Percentiles rank a stretch among this genome's conserved stretches.
Evolutionary conservation across 2,329 filamentous ascomycete genomes (phyloP).

Genomic region (Trichoderma simmonsii): DNA sequence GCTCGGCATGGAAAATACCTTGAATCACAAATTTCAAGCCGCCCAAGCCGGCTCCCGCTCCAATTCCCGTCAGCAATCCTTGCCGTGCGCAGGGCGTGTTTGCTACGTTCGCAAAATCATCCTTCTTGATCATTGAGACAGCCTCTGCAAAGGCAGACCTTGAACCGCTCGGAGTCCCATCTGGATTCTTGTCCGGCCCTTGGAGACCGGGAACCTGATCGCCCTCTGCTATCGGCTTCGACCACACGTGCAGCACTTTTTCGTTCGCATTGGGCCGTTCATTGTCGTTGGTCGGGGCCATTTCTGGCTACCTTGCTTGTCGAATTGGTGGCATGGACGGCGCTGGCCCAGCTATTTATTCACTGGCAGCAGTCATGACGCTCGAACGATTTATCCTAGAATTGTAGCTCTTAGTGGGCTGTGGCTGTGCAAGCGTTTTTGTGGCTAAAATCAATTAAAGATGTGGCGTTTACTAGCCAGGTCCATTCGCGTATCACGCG

Average conservation of each 20-base stretch:
- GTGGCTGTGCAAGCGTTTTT: slow-evolving; percentile 11
- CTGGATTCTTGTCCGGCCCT: slow-evolving; percentile 12
- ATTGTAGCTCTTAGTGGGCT: neutral
- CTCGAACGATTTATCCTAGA: slow-evolving; percentile 4
- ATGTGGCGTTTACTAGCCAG: slow-evolving; percentile 24
- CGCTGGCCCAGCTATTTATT: neutral
- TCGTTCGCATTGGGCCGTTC: slow-evolving; percentile 26
- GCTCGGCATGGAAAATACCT: slow-evolving; percentile 50
- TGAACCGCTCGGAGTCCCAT: slow-evolving; percentile 19
- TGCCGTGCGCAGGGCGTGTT: slow-evolving; percentile 81
- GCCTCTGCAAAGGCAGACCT: slow-evolving; percentile 51
- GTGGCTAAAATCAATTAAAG: slow-evolving; percentile 35
- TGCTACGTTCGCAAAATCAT: slow-evolving; percentile 70
- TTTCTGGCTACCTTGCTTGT: slow-evolving; percentile 33
- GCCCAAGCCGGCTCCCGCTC: slow-evolving; percentile 71
- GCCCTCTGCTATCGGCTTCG: slow-evolving; percentile 32
- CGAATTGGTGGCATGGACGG: slow-evolving; percentile 14
- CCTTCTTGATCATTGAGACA: slow-evolving; percentile 61
- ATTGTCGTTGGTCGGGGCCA: slow-evolving; percentile 33
- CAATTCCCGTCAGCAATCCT: slow-evolving; percentile 79
- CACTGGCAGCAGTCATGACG: neutral
- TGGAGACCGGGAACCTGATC: slow-evolving; percentile 19
- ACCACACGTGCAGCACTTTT: slow-evolving; percentile 38
- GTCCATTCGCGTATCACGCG: slow-evolving; percentile 32
- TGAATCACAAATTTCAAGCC: slow-evolving; percentile 70